Evolutionary conservation across 805 yeast genomes (phyloP), one percentile per base, ranked within the genome.

Genomic region (Lipomyces sp.): DNA sequence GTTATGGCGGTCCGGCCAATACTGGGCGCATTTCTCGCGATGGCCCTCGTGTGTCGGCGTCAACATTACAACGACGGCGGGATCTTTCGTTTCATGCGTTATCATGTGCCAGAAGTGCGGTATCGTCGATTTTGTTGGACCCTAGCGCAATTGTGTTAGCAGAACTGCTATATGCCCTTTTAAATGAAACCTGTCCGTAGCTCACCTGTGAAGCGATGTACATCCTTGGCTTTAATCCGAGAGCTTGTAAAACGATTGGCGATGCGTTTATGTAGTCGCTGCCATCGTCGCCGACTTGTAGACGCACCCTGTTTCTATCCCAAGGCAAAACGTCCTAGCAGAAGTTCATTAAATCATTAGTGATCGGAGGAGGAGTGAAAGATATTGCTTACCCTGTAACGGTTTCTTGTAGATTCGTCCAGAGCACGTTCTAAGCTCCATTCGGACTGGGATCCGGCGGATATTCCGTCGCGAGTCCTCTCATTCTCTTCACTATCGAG

Each of bases 261-360:
- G 93, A 90, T 0, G 98, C 99, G 78, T 93, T 93, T 73, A 93
- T 91, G 76, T 93, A 93, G 75, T 88, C 90, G 65, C 76, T 74
- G 1, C 32, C 51, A 32, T 53, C 33, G 7, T 42, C 45, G 11
- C 34, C 30, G 37, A 75, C 72, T 63, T 75, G 75, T 50, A 90
- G 78, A 66, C 83, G 84, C 7, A 90, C 93, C 66, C 95, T 79
- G 1, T 92, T 83, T 71, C 88, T 90, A 73, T 90, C 94, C 76
- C 84, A 90, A 7, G 92, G 88, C 73, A 88, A 85, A 39, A 90
- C 88, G 74, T 90, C 60, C 69, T 65, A 15, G 53, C 30, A 33
- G 50, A 10, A 59, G 24, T 24, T 24, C 24, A 24, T 24, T 24
- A 24, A 24, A 24, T 24, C 24, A 24, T 24, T 1, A 24, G 24